Percentiles rank a stretch among this genome's conserved stretches.
phyloP scores from a whole-genome alignment of 352 stramenopile genomes.

The Pythium myriotylum region DNA sequence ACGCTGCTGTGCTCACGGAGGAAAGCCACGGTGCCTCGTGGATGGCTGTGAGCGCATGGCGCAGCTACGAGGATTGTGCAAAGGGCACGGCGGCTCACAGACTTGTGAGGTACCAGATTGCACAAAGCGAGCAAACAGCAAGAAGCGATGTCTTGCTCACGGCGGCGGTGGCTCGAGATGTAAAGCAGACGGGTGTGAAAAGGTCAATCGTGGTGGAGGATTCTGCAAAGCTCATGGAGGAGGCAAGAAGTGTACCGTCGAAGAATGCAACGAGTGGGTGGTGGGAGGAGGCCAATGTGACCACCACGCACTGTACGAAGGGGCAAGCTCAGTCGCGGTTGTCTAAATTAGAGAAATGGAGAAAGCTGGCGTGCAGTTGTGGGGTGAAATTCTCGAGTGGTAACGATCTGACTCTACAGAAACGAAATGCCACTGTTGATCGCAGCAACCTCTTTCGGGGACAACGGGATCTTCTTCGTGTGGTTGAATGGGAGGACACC shows the following conservation, averaged over 20 bases:
- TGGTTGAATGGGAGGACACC: slow-evolving; percentile 68
- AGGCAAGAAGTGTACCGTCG: slow-evolving; percentile 70
- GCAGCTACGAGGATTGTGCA: slow-evolving; percentile 72
- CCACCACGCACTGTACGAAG: slow-evolving; percentile 56
- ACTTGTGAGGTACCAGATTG: slow-evolving; percentile 64
- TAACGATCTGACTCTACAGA: slow-evolving; percentile 41
- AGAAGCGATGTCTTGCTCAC: slow-evolving; percentile 82
- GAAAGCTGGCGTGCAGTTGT: too few relatives aligned
- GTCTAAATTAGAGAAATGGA: slow-evolving; percentile 34
- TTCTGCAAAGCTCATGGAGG: slow-evolving; percentile 82
- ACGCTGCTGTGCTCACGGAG: slow-evolving; percentile 75
- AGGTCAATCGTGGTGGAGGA: slow-evolving; percentile 77
- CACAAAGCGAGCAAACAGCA: slow-evolving; percentile 69
- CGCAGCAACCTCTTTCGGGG: slow-evolving; percentile 60
- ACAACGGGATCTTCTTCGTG: slow-evolving; percentile 68
- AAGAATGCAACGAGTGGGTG: slow-evolving; percentile 71
- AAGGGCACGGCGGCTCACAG: slow-evolving; percentile 76
- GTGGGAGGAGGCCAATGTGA: slow-evolving; percentile 66
- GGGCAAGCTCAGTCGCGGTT: slow-evolving; percentile 15
- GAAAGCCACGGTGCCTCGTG: slow-evolving; percentile 66
- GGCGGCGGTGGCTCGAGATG: slow-evolving; percentile 75
- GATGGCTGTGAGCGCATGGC: slow-evolving; percentile 70
- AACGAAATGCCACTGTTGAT: slow-evolving; percentile 85
- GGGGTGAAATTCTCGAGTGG: too few relatives aligned
- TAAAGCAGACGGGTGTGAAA: slow-evolving; percentile 63